Conservation (phyloP, 345 rosid genomes). For the Mallotus nudiflorus region DNA sequence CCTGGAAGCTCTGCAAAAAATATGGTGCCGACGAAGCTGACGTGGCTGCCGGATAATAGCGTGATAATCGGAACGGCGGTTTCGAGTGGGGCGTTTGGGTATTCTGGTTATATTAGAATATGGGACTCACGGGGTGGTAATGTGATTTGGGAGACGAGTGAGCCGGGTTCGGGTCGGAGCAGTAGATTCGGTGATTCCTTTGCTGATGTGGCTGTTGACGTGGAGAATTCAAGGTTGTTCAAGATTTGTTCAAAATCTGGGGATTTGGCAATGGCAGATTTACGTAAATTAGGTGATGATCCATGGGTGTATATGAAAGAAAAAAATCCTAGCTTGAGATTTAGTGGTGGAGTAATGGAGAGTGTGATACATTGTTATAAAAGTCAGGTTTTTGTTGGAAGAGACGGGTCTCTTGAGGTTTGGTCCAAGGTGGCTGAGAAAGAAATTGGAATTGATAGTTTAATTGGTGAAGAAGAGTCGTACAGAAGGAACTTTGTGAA, state of each 20-base stretch:
- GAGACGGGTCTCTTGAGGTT: slow-evolving; percentile 73
- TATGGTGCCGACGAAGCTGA: slow-evolving; percentile 62
- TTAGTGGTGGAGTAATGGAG: slow-evolving; percentile 24
- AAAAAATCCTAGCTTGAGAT: slow-evolving; percentile 53
- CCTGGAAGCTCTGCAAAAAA: slow-evolving; percentile 65
- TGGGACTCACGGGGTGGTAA: slow-evolving; percentile 75
- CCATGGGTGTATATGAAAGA: slow-evolving; percentile 77
- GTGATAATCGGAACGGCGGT: slow-evolving; percentile 55
- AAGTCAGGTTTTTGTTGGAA: slow-evolving; percentile 72
- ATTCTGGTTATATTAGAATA: slow-evolving; percentile 73
- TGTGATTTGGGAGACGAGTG: slow-evolving; percentile 84
- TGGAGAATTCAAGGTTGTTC: slow-evolving; percentile 49
- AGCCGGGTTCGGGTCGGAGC: slow-evolving; percentile 94
- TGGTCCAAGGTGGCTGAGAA: slow-evolving; percentile 61
- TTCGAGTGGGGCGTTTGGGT: slow-evolving; percentile 74
- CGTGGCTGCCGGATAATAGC: slow-evolving; percentile 59
- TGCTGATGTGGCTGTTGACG: slow-evolving; percentile 73
- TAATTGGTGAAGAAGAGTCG: slow-evolving; percentile 26
- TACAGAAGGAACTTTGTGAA: slow-evolving; percentile 77
- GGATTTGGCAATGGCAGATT: slow-evolving; percentile 79
- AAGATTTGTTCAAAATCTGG: slow-evolving; percentile 90
- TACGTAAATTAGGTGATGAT: slow-evolving; percentile 77
- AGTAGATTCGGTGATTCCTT: slow-evolving; percentile 85
- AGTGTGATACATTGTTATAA: slow-evolving; percentile 63
- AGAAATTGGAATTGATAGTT: slow-evolving; percentile 11